Evolutionary conservation across 306 rosid species (phyloP).

Genomic region (Castanospermum australe): DNA sequence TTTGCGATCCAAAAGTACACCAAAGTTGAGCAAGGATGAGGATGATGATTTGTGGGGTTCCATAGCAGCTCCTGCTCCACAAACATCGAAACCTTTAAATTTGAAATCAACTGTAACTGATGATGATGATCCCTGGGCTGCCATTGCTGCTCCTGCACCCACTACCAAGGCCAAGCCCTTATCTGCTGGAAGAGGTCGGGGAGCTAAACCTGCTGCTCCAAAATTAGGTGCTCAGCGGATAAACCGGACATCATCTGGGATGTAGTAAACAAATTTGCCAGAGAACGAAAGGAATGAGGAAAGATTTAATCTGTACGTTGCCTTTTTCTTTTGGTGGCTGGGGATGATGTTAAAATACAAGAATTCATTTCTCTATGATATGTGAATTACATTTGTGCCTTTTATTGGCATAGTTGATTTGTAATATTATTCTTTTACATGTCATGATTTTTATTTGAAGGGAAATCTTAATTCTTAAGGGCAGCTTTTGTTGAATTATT

Average conservation of each 20-base stretch:
- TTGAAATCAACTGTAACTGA: conserved; percentile 46
- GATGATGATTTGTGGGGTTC: conserved; percentile 92
- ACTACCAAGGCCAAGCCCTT: conserved; percentile 81
- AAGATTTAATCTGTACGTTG: neutral
- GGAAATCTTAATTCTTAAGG: conserved; percentile 14
- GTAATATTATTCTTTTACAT: conserved; percentile 36
- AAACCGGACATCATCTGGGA: conserved; percentile 76
- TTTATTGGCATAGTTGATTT: conserved; percentile 35
- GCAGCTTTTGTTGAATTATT: conserved; percentile 22
- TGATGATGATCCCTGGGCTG: conserved; percentile 95
- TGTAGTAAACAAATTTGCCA: conserved; percentile 41
- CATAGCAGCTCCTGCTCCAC: conserved; percentile 95
- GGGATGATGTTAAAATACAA: conserved; percentile 25
- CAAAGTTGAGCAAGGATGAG: conserved; percentile 52
- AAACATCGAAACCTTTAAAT: conserved; percentile 57
- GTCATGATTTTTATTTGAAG: conserved; percentile 9
- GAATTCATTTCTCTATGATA: neutral
- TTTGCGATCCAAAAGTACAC: conserved; percentile 54
- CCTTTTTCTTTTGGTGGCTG: conserved; percentile 18
- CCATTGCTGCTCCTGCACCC: conserved; percentile 96
- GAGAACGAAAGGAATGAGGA: conserved; percentile 11
- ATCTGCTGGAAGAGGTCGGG: conserved; percentile 68
- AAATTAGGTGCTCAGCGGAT: conserved; percentile 93
- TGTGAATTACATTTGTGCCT: conserved; percentile 16
- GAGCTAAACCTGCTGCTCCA: conserved; percentile 72